Conservation (phyloP, 768 basidiomycete genomes). For the Tricholoma saponaceum region DNA sequence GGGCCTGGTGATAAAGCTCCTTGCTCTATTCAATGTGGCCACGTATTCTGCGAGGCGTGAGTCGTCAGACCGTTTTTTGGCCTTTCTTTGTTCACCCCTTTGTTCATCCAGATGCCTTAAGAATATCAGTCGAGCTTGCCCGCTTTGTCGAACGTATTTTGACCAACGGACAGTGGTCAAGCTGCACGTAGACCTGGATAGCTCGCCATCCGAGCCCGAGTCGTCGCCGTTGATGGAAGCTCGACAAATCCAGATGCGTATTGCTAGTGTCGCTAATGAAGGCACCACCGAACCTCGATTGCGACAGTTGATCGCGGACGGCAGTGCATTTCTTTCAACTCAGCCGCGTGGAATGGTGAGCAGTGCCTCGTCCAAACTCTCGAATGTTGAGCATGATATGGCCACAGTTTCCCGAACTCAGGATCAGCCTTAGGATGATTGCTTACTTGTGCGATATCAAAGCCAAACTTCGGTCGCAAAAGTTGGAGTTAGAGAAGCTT, state of each 20-base stretch:
- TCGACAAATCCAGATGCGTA: slow-evolving; percentile 48
- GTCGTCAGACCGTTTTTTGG: slow-evolving; percentile 14
- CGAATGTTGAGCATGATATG: slow-evolving; percentile 1
- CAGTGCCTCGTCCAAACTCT: slow-evolving; percentile 5
- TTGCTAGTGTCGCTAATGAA: slow-evolving; percentile 49
- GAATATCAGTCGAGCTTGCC: slow-evolving; percentile 33
- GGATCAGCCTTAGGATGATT: slow-evolving; percentile 45
- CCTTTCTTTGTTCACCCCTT: slow-evolving; percentile 5
- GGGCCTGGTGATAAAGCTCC: slow-evolving; percentile 49
- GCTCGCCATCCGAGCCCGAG: slow-evolving; percentile 11
- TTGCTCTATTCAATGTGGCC: slow-evolving; percentile 66
- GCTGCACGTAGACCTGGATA: slow-evolving; percentile 59
- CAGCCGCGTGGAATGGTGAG: slow-evolving; percentile 45
- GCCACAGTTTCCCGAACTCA: slow-evolving; percentile 46
- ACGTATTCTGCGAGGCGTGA: slow-evolving; percentile 58
- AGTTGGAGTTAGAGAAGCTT: slow-evolving; percentile 26
- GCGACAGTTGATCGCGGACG: slow-evolving; percentile 48
- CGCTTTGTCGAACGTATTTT: slow-evolving; percentile 60
- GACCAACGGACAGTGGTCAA: slow-evolving; percentile 40
- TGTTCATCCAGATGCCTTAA: slow-evolving; percentile 2
- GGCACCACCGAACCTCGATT: slow-evolving; percentile 51
- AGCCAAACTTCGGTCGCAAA: slow-evolving; percentile 31
- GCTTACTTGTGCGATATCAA: slow-evolving; percentile 48
- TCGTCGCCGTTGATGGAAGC: slow-evolving; percentile 27
- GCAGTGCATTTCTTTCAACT: slow-evolving; percentile 40